Evolutionary conservation across 2,329 filamentous ascomycete genomes (phyloP).

Genomic region (Trichoderma lentiforme): DNA sequence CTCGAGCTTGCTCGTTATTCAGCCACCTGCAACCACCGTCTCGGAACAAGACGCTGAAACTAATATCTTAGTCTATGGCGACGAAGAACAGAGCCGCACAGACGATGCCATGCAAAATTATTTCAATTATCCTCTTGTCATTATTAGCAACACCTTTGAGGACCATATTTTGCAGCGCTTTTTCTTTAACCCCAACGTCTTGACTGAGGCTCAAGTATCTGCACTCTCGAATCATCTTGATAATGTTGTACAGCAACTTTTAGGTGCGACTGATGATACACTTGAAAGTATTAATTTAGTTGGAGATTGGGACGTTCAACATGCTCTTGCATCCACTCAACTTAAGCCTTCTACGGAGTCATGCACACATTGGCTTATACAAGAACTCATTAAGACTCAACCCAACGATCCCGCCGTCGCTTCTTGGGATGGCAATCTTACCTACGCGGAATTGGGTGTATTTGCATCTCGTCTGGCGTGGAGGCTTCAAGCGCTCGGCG

Average conservation of each 20-base stretch:
- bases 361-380: constrained; percentile 19
- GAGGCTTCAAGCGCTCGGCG: constrained; percentile 15
- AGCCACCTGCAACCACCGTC: constrained; percentile 10
- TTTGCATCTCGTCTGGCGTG: constrained; percentile 9
- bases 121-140: constrained; percentile 14
- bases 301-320: constrained; percentile 3
- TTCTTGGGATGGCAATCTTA: constrained; percentile 21
- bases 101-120: constrained; percentile 12
- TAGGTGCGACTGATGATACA: not conserved
- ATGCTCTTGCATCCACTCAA: not conserved
- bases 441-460: constrained; percentile 10
- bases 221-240: not conserved
- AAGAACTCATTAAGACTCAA: not conserved
- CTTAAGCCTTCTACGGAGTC: constrained; percentile 9
- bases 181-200: not conserved
- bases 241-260: constrained; percentile 3
- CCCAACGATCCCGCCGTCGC: constrained; percentile 2
- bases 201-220: not conserved
- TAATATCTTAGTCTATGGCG: not conserved
- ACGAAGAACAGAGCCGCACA: not conserved
- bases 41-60: not conserved
- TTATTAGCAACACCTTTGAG: constrained; percentile 6
- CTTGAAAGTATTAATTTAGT: not conserved
- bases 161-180: constrained; percentile 4
- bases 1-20: constrained; percentile 19